Percentiles rank a stretch among this genome's conserved stretches.
Evolutionary conservation across 352 stramenopile genomes (phyloP).

Genomic region (Phytophthora pseudosyringae): DNA sequence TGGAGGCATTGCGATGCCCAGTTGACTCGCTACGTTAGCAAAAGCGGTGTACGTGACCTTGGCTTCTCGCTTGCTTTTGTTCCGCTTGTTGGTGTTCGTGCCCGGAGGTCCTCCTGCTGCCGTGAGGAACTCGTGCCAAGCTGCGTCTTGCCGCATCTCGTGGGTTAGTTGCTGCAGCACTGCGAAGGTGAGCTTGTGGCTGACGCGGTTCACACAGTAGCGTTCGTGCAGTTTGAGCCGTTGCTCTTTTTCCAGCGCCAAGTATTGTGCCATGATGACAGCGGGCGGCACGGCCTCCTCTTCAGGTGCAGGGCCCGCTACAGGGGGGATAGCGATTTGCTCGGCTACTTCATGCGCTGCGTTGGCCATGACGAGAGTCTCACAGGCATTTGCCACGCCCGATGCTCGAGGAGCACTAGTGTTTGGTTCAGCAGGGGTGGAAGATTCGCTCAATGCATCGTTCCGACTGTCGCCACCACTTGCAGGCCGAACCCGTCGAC

Average conservation of each 20-base stretch:
- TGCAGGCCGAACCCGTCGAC: slow-evolving; percentile 7
- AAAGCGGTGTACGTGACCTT: slow-evolving; percentile 61
- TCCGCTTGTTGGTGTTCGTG: slow-evolving; percentile 12
- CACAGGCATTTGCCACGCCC: slow-evolving; percentile 38
- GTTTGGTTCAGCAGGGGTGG: not conserved
- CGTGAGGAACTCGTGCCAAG: slow-evolving; percentile 63
- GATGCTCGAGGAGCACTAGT: not conserved
- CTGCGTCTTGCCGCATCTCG: slow-evolving; percentile 59
- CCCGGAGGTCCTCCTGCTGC: slow-evolving; percentile 15
- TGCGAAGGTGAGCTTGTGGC: slow-evolving; percentile 67
- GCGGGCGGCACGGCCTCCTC: slow-evolving; percentile 52
- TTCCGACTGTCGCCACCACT: not conserved
- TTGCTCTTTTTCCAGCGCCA: slow-evolving; percentile 47
- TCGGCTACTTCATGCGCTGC: slow-evolving; percentile 53
- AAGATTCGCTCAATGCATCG: not conserved
- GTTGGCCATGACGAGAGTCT: slow-evolving; percentile 70
- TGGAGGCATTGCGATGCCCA: slow-evolving; percentile 45
- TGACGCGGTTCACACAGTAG: slow-evolving; percentile 65
- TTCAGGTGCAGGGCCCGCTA: slow-evolving; percentile 32
- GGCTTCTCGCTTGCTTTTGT: slow-evolving; percentile 37
- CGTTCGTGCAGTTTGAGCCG: slow-evolving; percentile 60
- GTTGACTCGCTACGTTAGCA: slow-evolving; percentile 39
- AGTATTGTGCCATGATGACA: slow-evolving; percentile 71
- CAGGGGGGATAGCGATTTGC: slow-evolving; percentile 53
- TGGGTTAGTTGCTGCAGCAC: slow-evolving; percentile 74